Percentiles rank a stretch among this genome's conserved stretches.
These are phyloP conservation scores for Xerocomellus chrysenteron DNA, from an alignment of 768 basidiomycete species.

Conservation along the genomic window DNA sequence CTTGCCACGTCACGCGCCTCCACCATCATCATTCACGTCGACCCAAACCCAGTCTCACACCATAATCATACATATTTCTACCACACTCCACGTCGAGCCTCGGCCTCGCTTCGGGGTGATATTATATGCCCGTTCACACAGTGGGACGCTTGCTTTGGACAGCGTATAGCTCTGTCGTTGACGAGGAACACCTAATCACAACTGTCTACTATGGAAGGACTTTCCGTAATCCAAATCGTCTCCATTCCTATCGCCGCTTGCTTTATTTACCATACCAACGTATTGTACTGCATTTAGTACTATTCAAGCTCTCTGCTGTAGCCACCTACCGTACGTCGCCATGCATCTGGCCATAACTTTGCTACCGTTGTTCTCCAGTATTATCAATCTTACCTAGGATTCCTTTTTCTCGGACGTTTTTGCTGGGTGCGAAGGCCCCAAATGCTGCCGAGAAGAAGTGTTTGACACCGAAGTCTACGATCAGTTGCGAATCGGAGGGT, in stretches of 20 bases:
- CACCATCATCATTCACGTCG: not conserved
- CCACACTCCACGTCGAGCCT: slow-evolving; percentile 3
- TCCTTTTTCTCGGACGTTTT: not conserved
- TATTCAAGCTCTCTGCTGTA: slow-evolving; percentile 14
- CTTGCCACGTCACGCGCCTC: not conserved
- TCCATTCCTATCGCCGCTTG: slow-evolving; percentile 2
- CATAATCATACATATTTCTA: not conserved
- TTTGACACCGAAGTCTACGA: not conserved
- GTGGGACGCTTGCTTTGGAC: slow-evolving; percentile 5
- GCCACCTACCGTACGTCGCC: slow-evolving; percentile 8
- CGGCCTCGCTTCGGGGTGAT: slow-evolving; percentile 8
- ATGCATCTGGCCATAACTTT: slow-evolving; percentile 5
- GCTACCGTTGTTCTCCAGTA: not conserved
- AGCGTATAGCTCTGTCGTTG: not conserved
- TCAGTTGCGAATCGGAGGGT: slow-evolving; percentile 4
- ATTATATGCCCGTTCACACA: not conserved
- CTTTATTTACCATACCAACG: slow-evolving; percentile 4
- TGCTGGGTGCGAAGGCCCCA: not conserved
- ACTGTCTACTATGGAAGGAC: slow-evolving; percentile 15
- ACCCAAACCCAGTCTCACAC: not conserved
- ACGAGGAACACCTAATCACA: slow-evolving; percentile 19
- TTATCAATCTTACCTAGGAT: not conserved
- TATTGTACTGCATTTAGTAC: slow-evolving; percentile 6
- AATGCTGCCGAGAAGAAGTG: not conserved
- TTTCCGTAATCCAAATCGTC: slow-evolving; percentile 15